phyloP scores from a whole-genome alignment of 139 green algal species.

The Tetradesmus obliquus region DNA sequence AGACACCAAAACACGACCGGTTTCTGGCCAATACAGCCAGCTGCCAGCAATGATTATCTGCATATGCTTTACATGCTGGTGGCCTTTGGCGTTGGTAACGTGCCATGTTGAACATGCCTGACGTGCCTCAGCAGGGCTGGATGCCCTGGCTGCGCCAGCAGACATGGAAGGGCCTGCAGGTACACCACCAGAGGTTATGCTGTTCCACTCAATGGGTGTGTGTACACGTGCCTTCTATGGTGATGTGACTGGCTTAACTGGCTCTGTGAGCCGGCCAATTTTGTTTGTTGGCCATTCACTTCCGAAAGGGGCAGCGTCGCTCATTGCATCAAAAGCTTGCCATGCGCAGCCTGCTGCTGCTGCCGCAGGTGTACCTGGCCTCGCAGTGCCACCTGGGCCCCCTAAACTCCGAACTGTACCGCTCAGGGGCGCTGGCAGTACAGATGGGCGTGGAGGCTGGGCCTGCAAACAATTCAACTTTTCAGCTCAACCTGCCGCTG shows the following conservation, averaged over 20 bases:
- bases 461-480: background rate
- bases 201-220: too few species aligned
- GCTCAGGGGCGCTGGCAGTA: constrained; percentile 68
- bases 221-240: too few species aligned
- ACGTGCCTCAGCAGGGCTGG: constrained; percentile 73
- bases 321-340: background rate
- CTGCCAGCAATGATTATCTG: too few species aligned
- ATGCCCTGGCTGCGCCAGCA: constrained; percentile 86
- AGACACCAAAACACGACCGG: too few species aligned
- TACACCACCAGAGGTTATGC: background rate
- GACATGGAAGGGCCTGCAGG: constrained; percentile 70
- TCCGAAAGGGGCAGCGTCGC: too few species aligned
- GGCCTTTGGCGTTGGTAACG: constrained; percentile 91
- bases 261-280: too few species aligned
- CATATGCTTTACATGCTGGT: constrained; percentile 74
- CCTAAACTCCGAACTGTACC: constrained; percentile 83
- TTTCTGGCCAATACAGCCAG: too few species aligned
- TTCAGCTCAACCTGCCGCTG: too few species aligned
- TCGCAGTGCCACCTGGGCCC: constrained; percentile 75
- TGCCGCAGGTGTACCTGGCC: constrained; percentile 65
- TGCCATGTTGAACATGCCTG: constrained; percentile 68
- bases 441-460: constrained; percentile 77
- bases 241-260: too few species aligned
- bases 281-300: too few species aligned
- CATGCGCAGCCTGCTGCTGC: background rate